These are phyloP conservation scores for Chrysopogon serrulatus DNA, from an alignment of 176 grass and related monocot species.

Conservation along the genomic window DNA sequence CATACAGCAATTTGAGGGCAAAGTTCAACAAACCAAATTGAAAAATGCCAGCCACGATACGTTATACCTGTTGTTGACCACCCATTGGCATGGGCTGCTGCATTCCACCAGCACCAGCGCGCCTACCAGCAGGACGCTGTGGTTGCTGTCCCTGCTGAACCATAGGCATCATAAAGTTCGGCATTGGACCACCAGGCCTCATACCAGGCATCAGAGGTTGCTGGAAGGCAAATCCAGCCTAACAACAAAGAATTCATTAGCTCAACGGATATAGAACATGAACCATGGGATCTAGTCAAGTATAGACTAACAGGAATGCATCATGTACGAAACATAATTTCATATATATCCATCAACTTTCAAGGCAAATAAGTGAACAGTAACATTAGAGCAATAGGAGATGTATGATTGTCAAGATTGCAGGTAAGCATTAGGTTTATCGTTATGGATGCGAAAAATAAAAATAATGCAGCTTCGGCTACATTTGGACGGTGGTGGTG, in stretches of 20 bases:
- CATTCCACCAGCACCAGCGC: slow-evolving; percentile 44
- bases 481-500: background rate
- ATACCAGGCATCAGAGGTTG: slow-evolving; percentile 84
- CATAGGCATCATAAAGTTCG: slow-evolving; percentile 82
- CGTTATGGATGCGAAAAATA: no score
- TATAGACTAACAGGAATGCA: background rate
- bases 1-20: background rate
- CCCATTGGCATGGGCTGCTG: slow-evolving; percentile 54
- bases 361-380: background rate
- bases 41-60: background rate
- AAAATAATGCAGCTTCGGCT: background rate
- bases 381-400: background rate
- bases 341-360: background rate
- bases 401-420: background rate
- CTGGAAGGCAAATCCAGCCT: slow-evolving; percentile 95
- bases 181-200: slow-evolving; percentile 64
- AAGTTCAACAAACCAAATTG: background rate
- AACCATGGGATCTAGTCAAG: background rate
- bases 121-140: slow-evolving; percentile 61
- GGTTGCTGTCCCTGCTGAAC: slow-evolving; percentile 79
- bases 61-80: slow-evolving; percentile 59
- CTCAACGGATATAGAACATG: background rate
- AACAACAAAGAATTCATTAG: slow-evolving; percentile 5
- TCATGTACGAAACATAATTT: background rate
- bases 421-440: background rate